Base-by-base conservation (phyloP, 768 basidiomycete species). In the Mycena indigotica region DNA sequence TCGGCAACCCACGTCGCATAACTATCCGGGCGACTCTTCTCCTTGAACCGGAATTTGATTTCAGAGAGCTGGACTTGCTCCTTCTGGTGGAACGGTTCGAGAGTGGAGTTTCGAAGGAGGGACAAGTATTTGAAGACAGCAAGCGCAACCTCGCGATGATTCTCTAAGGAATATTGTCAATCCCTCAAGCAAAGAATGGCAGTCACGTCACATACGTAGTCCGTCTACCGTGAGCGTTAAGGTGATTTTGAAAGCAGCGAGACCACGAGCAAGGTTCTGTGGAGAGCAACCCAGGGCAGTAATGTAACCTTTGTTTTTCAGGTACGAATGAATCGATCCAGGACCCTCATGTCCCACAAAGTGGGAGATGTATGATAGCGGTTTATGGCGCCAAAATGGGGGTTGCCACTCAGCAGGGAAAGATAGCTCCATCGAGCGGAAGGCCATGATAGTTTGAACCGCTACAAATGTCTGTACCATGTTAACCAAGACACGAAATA, bases 271-370 rank as follows among this genome's bases (percentile, higher is more conserved):
- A 5, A 92, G 80, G 29, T 79, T 75, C 63, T 89, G 88, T 2
- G 83, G 79, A 1, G 89, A 93, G 41, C 86, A 79, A 53, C 80
- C 84, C 50, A 98, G 75, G 13, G 79, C 77, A 26, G 87, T 93
- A 32, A 90, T 81, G 93, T 94, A 96, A 2, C 93, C 91, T 67
- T 88, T 89, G 60, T 80, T 79, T 75, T 96, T 98, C 55, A 99
- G 79, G 69, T 94, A 93, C 1, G 94, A 92, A 65, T 91, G 82
- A 28, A 98, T 74, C 1, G 96, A 98, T 1, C 96, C 96, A 30
- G 88, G 86, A 1, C 95, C 95, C 73, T 98, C 95, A 67, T 98
- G 93, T 0, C 95, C 95, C 28, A 94, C 73, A 66, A 96, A 86
- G 67, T 95, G 91, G 3, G 85, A 79, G 23, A 98, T 68, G 70